A percentile compares a stretch with the other conserved stretches of the same genome.
Conservation (phyloP, 2,329 filamentous ascomycete species). For the Colletotrichum sidae region DNA sequence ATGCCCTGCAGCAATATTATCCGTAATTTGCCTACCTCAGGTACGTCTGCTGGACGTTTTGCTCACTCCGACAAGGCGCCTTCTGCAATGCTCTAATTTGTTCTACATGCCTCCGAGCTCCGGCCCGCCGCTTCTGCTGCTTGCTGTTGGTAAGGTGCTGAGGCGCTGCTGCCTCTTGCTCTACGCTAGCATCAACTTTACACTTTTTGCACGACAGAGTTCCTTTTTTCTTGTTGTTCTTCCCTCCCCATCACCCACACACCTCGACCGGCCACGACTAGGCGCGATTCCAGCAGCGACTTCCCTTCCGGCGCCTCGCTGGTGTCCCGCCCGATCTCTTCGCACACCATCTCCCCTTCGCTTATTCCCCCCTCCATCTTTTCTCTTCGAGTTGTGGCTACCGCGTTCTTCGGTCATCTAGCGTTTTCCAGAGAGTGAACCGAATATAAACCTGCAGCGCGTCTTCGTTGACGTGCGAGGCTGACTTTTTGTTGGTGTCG, state of each 20-base stretch:
- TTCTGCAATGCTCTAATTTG: too few species aligned
- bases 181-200: slow-evolving; percentile 33
- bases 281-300: too few species aligned
- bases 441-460: not conserved
- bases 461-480: slow-evolving; percentile 1
- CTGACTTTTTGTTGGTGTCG: not conserved
- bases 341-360: not conserved
- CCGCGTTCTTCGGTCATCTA: too few species aligned
- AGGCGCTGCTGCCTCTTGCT: slow-evolving; percentile 16
- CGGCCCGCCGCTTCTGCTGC: too few species aligned
- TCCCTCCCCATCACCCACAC: slow-evolving; percentile 15
- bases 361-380: not conserved
- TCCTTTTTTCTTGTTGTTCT: slow-evolving; percentile 11
- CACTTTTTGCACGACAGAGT: slow-evolving; percentile 31
- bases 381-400: not conserved
- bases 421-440: too few species aligned
- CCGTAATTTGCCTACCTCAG: too few species aligned
- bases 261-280: not conserved
- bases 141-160: not conserved
- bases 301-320: too few species aligned
- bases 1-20: too few species aligned
- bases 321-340: too few species aligned
- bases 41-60: too few species aligned
- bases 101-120: too few species aligned
- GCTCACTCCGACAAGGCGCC: too few species aligned